A percentile compares a stretch with the other conserved stretches of the same genome.
Evolutionary conservation across 148 eudicot species (phyloP).

Genomic region (Nyssa sinensis): DNA sequence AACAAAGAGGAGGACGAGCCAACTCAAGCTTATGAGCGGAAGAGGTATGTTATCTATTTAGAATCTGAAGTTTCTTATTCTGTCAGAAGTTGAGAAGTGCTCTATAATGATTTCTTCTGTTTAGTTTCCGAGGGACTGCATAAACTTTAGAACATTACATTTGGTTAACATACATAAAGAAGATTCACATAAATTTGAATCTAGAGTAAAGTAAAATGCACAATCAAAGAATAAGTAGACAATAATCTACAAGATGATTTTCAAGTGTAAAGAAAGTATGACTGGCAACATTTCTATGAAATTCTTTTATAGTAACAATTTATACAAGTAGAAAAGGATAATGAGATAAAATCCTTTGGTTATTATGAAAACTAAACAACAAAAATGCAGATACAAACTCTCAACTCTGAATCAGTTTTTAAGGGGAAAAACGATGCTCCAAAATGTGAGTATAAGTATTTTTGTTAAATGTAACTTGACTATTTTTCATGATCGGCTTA

Average conservation of each 20-base stretch:
- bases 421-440: not conserved
- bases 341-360: not conserved
- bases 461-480: too few species aligned
- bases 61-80: not conserved
- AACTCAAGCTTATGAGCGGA: conserved; percentile 13
- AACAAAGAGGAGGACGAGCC: conserved; percentile 32
- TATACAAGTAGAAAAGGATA: not conserved
- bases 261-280: not conserved
- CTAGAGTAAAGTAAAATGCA: not conserved
- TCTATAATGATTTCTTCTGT: not conserved
- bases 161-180: not conserved
- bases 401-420: too few species aligned
- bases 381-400: not conserved
- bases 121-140: not conserved
- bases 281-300: not conserved
- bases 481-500: too few species aligned
- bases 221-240: too few species aligned
- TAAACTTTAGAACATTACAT: not conserved
- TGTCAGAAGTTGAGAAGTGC: not conserved
- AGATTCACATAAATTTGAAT: not conserved
- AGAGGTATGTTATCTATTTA: conserved; percentile 20
- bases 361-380: not conserved
- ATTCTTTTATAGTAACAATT: not conserved
- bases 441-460: not conserved
- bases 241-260: not conserved